phyloP scores from a whole-genome alignment of 2,329 filamentous ascomycete species.

The Paecilomyces variotii region DNA sequence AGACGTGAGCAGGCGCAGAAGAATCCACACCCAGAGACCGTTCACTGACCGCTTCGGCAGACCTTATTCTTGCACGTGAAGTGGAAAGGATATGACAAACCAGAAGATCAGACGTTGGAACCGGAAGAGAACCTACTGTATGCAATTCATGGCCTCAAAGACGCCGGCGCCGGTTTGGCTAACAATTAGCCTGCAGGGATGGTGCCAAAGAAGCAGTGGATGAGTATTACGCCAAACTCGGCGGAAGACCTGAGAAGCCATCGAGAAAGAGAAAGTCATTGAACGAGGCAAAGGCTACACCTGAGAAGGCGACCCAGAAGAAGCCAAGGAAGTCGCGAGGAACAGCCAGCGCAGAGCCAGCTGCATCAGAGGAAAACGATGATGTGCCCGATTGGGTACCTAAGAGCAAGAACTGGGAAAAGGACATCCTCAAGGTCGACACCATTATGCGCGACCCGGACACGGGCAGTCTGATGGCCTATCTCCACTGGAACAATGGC shows the following conservation, averaged over 20 bases:
- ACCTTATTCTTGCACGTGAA: constrained; percentile 35
- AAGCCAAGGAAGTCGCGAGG: constrained; percentile 19
- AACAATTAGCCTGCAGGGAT: constrained; percentile 18
- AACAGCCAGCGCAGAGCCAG: constrained; percentile 10
- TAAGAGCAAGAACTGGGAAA: constrained; percentile 35
- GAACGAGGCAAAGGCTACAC: constrained; percentile 18
- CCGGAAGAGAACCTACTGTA: constrained; percentile 39
- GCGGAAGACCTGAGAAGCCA: constrained; percentile 27
- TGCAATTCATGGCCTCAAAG: constrained; percentile 5
- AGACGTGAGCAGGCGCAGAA: constrained; percentile 19
- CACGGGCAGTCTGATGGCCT: constrained; percentile 27
- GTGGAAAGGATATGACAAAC: constrained; percentile 40
- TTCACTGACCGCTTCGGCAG: constrained; percentile 19
- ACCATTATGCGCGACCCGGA: constrained; percentile 34
- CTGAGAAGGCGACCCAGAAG: constrained; percentile 17
- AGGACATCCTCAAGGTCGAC: constrained; percentile 33
- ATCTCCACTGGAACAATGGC: constrained; percentile 37
- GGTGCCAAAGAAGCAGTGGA: constrained; percentile 32
- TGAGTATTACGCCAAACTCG: constrained; percentile 34
- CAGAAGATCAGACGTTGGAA: constrained; percentile 38
- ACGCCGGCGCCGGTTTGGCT: constrained; percentile 5
- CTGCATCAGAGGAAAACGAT: constrained; percentile 13
- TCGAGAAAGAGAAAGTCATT: constrained; percentile 28
- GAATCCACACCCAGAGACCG: constrained; percentile 2
- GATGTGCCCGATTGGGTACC: constrained; percentile 29